Conservation (phyloP, 1,139 yeast species). For the Sugiyamaella xylanicola region DNA sequence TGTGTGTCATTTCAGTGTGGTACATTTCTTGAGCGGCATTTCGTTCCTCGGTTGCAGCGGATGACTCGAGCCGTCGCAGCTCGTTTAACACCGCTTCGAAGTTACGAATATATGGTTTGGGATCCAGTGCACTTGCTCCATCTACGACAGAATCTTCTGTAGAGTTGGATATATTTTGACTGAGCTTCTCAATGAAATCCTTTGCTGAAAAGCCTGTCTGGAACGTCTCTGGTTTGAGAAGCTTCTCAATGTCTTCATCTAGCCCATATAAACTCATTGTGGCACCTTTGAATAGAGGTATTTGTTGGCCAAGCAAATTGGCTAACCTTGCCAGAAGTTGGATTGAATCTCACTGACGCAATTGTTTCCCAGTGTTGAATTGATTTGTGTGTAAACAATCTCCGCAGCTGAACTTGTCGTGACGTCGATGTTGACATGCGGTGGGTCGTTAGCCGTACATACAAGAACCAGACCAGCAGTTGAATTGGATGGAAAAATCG, state of each 20-base stretch:
- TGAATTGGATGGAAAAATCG: too few relatives aligned
- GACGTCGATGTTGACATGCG: too few relatives aligned
- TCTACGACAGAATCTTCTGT: constrained; percentile 5
- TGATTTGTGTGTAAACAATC: too few relatives aligned
- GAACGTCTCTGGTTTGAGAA: constrained; percentile 72
- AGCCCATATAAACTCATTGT: constrained; percentile 50
- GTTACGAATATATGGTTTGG: constrained; percentile 91
- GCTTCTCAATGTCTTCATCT: constrained; percentile 69
- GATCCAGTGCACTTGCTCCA: constrained; percentile 53
- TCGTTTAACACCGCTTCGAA: constrained; percentile 85
- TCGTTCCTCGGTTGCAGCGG: constrained; percentile 53
- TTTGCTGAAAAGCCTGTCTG: constrained; percentile 71
- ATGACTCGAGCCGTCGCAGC: constrained; percentile 58
- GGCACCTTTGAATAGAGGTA: not conserved
- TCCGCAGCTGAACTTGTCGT: too few relatives aligned
- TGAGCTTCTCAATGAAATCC: constrained; percentile 80
- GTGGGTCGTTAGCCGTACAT: too few relatives aligned
- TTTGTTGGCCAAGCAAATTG: not conserved
- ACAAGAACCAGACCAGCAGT: too few relatives aligned
- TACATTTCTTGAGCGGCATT: constrained; percentile 59
- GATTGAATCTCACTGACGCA: too few relatives aligned
- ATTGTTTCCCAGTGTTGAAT: too few relatives aligned
- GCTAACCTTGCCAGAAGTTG: not conserved
- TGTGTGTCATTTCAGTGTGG: constrained; percentile 66
- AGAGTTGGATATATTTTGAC: constrained; percentile 60